Base-by-base conservation (phyloP, 768 basidiomycete species). In the Cystofilobasidium capitatum region DNA sequence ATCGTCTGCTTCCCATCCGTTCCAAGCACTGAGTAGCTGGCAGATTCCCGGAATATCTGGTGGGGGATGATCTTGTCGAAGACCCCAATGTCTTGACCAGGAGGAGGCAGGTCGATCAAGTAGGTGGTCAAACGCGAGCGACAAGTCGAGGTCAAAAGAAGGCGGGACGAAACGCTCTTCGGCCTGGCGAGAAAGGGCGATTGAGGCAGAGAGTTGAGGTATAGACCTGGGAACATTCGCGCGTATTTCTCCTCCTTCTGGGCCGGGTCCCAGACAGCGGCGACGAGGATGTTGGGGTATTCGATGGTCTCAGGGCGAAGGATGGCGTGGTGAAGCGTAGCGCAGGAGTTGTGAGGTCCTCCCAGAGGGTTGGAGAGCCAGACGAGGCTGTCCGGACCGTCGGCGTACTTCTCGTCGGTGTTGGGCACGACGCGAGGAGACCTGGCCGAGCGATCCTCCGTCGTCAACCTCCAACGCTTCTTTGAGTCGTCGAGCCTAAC, bases 211-310 rank as follows among this genome's bases (percentile, higher is more conserved):
- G 80, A 81, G 22, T 82, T 78, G 7, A 82, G 79, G 70, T 84
- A 88, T 1, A 88, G 75, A 0, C 87, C 87, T 0, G 86, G 87
- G 74, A 87, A 88, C 7, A n/a, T n/a, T n/a, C n/a, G n/a, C n/a
- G n/a, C n/a, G n/a, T n/a, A n/a, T n/a, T n/a, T n/a, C n/a, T 26
- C 62, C 0, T 77, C 79, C 40, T 73, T 73, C 3, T 70, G 42
- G 3, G 72, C 71, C 0, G 81, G 78, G 33, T 81, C 79, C 54
- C 78, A 75, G 3, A 83, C 79, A 1, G 77, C 71, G 12, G 80
- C 80, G 1, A 84, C 79, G 2, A 85, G 73, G 17, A 77, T 39
- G 59, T 59, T 45, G 69, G 39, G 35, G 62, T 26, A 31, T 26
- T 29, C 58, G 39, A 44, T 55, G 36, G 3, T 35, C 35, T 22